Base-by-base conservation (phyloP, 148 eudicot genomes). In the Cornus kousa region DNA sequence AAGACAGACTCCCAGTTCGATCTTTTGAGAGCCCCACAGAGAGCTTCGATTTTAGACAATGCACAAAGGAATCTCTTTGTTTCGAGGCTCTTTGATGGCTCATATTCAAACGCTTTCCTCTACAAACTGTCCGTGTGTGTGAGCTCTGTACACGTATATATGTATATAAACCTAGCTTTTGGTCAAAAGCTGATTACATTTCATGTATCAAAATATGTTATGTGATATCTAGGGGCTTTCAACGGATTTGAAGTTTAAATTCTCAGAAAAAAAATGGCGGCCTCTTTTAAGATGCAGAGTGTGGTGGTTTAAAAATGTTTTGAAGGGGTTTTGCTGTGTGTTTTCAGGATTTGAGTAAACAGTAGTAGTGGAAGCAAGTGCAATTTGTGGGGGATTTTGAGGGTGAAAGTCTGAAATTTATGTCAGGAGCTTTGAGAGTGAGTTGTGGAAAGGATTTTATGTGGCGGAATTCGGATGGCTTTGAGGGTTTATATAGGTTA, bases 61-160 rank as follows among this genome's bases (percentile, higher is more conserved):
- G 72, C 79, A 67, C 79, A 39, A 50, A 9, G 46, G 79, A 76
- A 76, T 76, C 72, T 76, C 65, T 76, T 4, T 33, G 11, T 67
- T 68, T 67, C 79, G 79, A 76, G 79, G 79, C 64, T 76, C 78
- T 22, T 65, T 12, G 32, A 39, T 9, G 37, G 53, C 55, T 65
- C 35, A 37, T 76, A 65, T 65, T 71, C 60, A 40, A 40, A 17
- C 40, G 50, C 53, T 39, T 66, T 76, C 22, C 60, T 76, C 39
- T 66, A 16, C 55, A 66, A 67, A 64, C 79, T 67, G 71, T 67
- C 72, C 11, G 19, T 70, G 43, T 76, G 12, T 17, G 48, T 23
- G 14, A 16, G 66, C 6, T 24, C 4, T 17, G 22, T 22, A 39
- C n/a, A 22, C 23, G 0, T 55, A 5, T 8, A n/a, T 33, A 9